A percentile compares a stretch with the other conserved stretches of the same genome.
Evolutionary conservation across 2,329 filamentous ascomycete species (phyloP).

Genomic region (Elsinoe perseae): DNA sequence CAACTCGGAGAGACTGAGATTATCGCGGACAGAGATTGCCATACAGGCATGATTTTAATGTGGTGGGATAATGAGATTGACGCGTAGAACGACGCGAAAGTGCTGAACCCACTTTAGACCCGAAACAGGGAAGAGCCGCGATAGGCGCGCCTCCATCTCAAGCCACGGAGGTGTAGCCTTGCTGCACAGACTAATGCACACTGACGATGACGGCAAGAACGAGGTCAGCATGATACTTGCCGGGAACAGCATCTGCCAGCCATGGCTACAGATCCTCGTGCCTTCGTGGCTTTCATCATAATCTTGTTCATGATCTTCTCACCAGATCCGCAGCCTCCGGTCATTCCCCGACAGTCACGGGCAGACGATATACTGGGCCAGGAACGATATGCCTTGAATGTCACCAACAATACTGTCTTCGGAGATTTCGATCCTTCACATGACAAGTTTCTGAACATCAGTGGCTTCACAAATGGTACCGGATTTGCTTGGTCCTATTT

Average conservation of each 20-base stretch:
- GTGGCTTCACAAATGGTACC: constrained; percentile 67
- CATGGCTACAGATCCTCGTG: constrained; percentile 11
- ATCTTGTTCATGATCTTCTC: constrained; percentile 48
- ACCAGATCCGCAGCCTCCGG: constrained; percentile 35
- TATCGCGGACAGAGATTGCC: constrained; percentile 12
- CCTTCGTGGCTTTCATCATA: constrained; percentile 40
- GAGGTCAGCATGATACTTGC: neutral
- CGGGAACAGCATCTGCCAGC: neutral
- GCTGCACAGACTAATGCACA: neutral
- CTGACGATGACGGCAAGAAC: neutral
- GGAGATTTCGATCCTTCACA: constrained; percentile 43
- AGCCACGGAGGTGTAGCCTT: neutral
- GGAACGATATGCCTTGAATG: constrained; percentile 44
- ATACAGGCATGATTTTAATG: constrained; percentile 1
- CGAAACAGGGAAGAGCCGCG: constrained; percentile 5
- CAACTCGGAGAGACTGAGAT: neutral
- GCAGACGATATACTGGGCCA: constrained; percentile 43
- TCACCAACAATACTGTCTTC: constrained; percentile 45
- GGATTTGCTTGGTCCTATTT: constrained; percentile 73
- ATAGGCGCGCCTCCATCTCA: neutral
- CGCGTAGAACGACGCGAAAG: constrained; percentile 6
- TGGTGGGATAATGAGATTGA: neutral
- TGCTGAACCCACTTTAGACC: constrained; percentile 3
- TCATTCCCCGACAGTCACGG: constrained; percentile 34
- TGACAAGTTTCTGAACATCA: constrained; percentile 50